Conservation (phyloP, 2,329 filamentous ascomycete genomes). For the Graphium sp. region DNA sequence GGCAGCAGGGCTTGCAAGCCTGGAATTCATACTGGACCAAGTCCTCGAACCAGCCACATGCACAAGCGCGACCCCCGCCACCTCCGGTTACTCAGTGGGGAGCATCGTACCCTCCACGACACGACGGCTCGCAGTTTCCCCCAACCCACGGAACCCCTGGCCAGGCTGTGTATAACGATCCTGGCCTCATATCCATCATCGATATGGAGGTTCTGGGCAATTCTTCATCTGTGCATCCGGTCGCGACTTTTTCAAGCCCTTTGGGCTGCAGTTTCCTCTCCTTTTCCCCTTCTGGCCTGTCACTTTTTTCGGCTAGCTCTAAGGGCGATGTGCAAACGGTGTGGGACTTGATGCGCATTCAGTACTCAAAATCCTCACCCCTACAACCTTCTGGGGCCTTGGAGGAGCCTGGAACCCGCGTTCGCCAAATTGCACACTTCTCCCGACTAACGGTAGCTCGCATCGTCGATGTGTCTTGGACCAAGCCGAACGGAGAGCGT, state of each 20-base stretch:
- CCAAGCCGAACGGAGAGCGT: constrained; percentile 61
- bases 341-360: constrained; percentile 59
- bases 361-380: constrained; percentile 43
- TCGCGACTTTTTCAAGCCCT: constrained; percentile 54
- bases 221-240: constrained; percentile 38
- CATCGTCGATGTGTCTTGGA: constrained; percentile 84
- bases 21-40: constrained; percentile 72
- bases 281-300: constrained; percentile 57
- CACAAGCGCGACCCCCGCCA: constrained; percentile 22
- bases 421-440: constrained; percentile 77
- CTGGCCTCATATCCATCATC: constrained; percentile 58
- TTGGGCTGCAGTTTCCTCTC: constrained; percentile 70
- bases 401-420: constrained; percentile 32
- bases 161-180: constrained; percentile 43
- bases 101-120: constrained; percentile 22
- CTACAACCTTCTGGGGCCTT: constrained; percentile 28
- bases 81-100: constrained; percentile 29
- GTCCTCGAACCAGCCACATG: constrained; percentile 24
- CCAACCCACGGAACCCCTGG: constrained; percentile 54
- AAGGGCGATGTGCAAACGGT: constrained; percentile 74
- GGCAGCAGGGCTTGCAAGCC: constrained; percentile 59
- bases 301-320: constrained; percentile 62
- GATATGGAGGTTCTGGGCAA: constrained; percentile 45
- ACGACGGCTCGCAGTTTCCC: constrained; percentile 43
- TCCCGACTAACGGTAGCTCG: constrained; percentile 82